Evolutionary conservation across 805 yeast species (phyloP), one percentile per base, ranked within the genome.

Genomic region (Candida arabinofermentans): DNA sequence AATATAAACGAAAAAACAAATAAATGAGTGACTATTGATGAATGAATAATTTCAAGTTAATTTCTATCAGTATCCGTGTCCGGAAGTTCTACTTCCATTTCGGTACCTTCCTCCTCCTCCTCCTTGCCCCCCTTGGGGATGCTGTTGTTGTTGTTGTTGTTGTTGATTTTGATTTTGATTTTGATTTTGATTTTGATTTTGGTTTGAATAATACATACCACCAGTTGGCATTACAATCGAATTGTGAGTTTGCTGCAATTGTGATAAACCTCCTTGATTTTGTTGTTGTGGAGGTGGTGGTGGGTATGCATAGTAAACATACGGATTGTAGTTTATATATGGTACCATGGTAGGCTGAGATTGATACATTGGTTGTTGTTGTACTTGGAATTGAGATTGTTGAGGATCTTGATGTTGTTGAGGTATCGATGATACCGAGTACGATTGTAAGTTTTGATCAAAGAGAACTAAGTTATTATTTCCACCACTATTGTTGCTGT

Each of bases 291-390:
- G 12, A 3, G 32, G 39, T 29, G 41, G 46, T 18, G 47, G 36
- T 9, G 49, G 51, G 36, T 45, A 49, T 17, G 53, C 53, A 32
- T 53, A 53, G 37, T 39, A 53, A 30, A 47, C 34, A 36, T 51
- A 51, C 16, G 56, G 55, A 31, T 41, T 47, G 46, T 48, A 52
- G 7, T 51, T 27, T n/a, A 44, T 27, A 34, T 47, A 49, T 2
- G 48, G 53, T 21, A 47, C 35, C 12, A 49, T 12, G 14, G 18
- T 21, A 8, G n/a, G 37, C 14, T 14, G 37, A 40, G 44, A 43
- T 36, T 19, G 50, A 19, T 43, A n/a, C 17, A 39, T 14, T 2
- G 40, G 48, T 14, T 37, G 50, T 21, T 32, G 45, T 18, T 41
- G 51, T 21, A 26, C 39, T 8, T 36, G 48, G n/a, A n/a, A n/a